Evolutionary conservation across 305 asterid genomes (phyloP).

Genomic region (Fraxinus nigra): DNA sequence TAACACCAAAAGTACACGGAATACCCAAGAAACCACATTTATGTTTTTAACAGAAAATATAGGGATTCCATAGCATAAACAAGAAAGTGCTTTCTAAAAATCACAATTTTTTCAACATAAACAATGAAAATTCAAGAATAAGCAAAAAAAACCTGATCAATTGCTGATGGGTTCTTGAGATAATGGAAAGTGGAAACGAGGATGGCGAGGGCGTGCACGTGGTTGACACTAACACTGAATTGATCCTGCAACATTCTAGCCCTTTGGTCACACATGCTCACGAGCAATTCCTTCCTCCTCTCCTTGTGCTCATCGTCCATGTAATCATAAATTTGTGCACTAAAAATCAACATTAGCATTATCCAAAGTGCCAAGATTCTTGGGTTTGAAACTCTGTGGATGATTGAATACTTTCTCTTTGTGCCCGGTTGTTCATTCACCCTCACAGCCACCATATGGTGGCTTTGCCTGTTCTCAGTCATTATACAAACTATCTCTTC

Average conservation of each 20-base stretch:
- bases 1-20: neutral
- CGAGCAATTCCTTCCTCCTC: conserved; percentile 72
- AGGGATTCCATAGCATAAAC: neutral
- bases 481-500: conserved; percentile 29
- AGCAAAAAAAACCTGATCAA: conserved; percentile 70
- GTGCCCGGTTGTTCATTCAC: conserved; percentile 51
- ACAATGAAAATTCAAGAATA: neutral
- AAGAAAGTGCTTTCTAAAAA: neutral
- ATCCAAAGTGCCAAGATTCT: conserved; percentile 46
- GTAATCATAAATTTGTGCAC: conserved; percentile 33
- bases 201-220: conserved; percentile 90
- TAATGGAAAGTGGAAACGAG: conserved; percentile 88
- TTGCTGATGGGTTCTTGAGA: conserved; percentile 83
- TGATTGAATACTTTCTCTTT: conserved; percentile 43
- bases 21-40: neutral
- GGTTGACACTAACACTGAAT: conserved; percentile 85
- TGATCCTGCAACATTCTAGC: conserved; percentile 97
- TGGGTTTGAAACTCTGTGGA: conserved; percentile 34
- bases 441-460: conserved; percentile 59
- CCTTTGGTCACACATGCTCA: conserved; percentile 89
- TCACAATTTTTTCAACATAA: conserved; percentile 9
- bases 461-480: conserved; percentile 58
- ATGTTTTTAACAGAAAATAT: neutral
- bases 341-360: conserved; percentile 25
- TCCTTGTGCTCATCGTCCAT: conserved; percentile 49